Conservation (phyloP, 192 early-diverging fungal species). For the Dissophora ornata region DNA sequence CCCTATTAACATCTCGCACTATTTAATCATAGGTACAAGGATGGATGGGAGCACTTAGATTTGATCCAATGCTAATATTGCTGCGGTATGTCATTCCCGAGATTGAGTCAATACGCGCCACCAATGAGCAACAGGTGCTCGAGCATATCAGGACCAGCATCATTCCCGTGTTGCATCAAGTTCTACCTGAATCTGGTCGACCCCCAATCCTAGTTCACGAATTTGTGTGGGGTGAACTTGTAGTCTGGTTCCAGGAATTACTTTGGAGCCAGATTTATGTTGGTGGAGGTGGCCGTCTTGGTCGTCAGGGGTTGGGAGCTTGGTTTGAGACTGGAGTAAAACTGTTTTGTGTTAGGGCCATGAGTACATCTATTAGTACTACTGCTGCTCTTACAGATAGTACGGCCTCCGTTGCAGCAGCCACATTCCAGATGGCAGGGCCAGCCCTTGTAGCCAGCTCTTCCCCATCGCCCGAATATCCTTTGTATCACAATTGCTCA, state of each 20-base stretch:
- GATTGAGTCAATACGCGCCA: constrained; percentile 71
- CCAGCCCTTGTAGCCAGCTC: constrained; percentile 5
- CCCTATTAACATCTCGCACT: too few relatives aligned
- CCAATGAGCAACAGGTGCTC: constrained; percentile 70
- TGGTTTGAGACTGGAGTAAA: constrained; percentile 75
- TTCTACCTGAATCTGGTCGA: constrained; percentile 19
- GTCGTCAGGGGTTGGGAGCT: constrained; percentile 61
- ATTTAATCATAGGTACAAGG: constrained; percentile 8
- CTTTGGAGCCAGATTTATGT: constrained; percentile 80
- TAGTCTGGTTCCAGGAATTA: constrained; percentile 77
- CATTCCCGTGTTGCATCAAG: constrained; percentile 52
- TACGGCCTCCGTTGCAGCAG: constrained; percentile 11
- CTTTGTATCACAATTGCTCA: too few relatives aligned
- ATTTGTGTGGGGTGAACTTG: constrained; percentile 70
- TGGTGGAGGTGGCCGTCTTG: constrained; percentile 58
- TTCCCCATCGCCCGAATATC: too few relatives aligned
- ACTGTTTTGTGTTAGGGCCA: constrained; percentile 60
- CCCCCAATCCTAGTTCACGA: constrained; percentile 66
- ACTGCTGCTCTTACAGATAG: constrained; percentile 1
- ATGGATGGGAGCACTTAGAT: constrained; percentile 67
- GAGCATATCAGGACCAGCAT: constrained; percentile 64
- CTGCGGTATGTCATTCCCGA: constrained; percentile 73
- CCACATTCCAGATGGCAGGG: constrained; percentile 10
- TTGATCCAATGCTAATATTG: constrained; percentile 74
- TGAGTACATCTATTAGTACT: not conserved